Evolutionary conservation across 352 stramenopile species (phyloP).

Genomic region (Phytopythium ostracodes): DNA sequence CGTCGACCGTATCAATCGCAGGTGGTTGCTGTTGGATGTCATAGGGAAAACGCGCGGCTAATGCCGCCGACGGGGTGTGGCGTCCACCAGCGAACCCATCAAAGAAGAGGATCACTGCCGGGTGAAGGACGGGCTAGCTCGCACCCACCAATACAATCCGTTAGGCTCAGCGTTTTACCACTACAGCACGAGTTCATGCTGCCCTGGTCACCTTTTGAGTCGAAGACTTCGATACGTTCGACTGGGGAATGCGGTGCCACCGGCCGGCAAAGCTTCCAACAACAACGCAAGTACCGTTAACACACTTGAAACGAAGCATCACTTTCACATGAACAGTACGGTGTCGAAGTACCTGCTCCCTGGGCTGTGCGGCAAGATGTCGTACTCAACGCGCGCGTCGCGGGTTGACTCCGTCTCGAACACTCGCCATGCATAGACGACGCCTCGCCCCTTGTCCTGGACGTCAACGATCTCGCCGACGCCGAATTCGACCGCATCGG

Average conservation of each 20-base stretch:
- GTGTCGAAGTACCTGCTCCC: conserved; percentile 27
- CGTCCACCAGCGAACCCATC: conserved; percentile 60
- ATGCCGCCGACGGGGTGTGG: conserved; percentile 53
- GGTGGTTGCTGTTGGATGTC: conserved; percentile 24
- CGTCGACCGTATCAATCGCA: conserved; percentile 6
- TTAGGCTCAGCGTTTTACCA: not conserved
- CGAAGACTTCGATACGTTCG: not conserved
- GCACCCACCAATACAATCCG: conserved; percentile 1
- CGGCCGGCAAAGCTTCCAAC: conserved; percentile 43
- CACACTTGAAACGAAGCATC: not conserved
- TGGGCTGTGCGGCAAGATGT: conserved; percentile 58
- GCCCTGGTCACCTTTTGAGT: not conserved
- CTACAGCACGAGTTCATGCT: not conserved
- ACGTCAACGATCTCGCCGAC: conserved; percentile 74
- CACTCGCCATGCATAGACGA: conserved; percentile 61
- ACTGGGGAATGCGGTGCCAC: conserved; percentile 56
- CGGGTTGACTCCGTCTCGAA: conserved; percentile 25
- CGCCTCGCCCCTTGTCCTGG: conserved; percentile 40
- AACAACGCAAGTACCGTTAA: not conserved
- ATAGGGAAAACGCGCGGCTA: conserved; percentile 59
- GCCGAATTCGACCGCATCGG: conserved; percentile 39
- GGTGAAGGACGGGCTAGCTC: conserved; percentile 50
- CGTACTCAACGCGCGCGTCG: conserved; percentile 54
- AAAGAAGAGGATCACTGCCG: conserved; percentile 70
- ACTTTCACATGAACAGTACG: not conserved